Evolutionary conservation across 176 grass and related monocot genomes (phyloP).

Genomic region (Musa beccarii): DNA sequence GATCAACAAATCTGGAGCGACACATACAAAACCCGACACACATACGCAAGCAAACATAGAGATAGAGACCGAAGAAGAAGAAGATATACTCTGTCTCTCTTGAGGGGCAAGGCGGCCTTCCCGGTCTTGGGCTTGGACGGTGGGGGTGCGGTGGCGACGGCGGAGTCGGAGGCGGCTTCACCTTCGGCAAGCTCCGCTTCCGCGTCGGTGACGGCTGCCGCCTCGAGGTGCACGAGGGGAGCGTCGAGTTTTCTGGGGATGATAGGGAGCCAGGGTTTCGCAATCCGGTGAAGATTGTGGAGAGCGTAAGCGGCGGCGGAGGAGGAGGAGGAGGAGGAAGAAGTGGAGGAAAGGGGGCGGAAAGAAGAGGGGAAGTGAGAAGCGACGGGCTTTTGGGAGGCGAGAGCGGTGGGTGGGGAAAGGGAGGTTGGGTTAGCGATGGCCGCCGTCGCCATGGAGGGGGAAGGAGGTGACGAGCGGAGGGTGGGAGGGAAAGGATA

Average conservation of each 20-base stretch:
- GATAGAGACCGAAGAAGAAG: background rate
- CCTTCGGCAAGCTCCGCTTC: constrained; percentile 34
- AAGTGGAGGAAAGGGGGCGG: background rate
- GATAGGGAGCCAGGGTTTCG: constrained; percentile 35
- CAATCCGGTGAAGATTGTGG: constrained; percentile 12
- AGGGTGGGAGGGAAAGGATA: constrained; percentile 16
- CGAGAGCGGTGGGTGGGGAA: background rate
- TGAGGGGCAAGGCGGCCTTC: constrained; percentile 88
- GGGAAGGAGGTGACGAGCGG: background rate
- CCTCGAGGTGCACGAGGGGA: constrained; percentile 31
- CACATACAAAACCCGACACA: background rate
- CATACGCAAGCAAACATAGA: background rate
- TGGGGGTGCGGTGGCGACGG: constrained; percentile 24
- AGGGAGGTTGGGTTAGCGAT: background rate
- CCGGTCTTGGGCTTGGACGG: constrained; percentile 65
- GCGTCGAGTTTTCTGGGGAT: constrained; percentile 29
- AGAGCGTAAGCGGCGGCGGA: constrained; percentile 28
- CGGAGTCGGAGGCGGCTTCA: constrained; percentile 17
- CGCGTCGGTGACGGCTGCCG: constrained; percentile 37
- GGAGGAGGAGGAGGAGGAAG: constrained; percentile 22
- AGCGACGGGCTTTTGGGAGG: background rate
- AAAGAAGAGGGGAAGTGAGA: background rate
- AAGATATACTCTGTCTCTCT: constrained; percentile 71
- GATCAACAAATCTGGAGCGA: background rate
- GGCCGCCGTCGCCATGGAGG: background rate